These are phyloP conservation scores for Malassezia cuniculi DNA, from an alignment of 1,284 basidiomycete genomes.

Conservation along the genomic window DNA sequence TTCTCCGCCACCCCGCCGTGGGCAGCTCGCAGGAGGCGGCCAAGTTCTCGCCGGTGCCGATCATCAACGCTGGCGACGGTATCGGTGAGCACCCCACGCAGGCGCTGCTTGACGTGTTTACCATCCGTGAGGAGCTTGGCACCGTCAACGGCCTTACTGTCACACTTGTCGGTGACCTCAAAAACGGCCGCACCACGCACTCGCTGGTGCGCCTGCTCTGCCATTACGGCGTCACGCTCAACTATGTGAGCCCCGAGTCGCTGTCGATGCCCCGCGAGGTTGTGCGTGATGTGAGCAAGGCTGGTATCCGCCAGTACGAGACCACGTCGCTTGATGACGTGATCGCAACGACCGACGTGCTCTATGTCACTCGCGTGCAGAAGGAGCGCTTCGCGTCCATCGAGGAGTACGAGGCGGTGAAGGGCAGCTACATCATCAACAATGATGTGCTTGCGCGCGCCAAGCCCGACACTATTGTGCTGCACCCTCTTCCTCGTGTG, in stretches of 20 bases:
- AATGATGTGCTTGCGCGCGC: conserved; percentile 80
- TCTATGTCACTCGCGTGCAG: conserved; percentile 92
- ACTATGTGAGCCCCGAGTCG: conserved; percentile 85
- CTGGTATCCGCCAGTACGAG: conserved; percentile 57
- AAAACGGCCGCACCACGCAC: conserved; percentile 96
- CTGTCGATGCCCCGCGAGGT: conserved; percentile 82
- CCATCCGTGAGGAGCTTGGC: conserved; percentile 92
- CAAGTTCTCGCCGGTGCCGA: conserved; percentile 84
- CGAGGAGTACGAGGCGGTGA: conserved; percentile 76
- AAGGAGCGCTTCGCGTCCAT: conserved; percentile 79
- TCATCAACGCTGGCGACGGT: conserved; percentile 94
- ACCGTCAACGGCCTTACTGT: conserved; percentile 93
- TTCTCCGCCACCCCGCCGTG: conserved; percentile 82
- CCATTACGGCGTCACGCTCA: conserved; percentile 71
- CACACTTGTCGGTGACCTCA: conserved; percentile 82
- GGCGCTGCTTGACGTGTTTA: conserved; percentile 68
- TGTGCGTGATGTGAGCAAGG: conserved; percentile 54
- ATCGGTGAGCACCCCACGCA: conserved; percentile 96
- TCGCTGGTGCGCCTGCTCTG: conserved; percentile 82
- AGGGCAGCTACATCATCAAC: conserved; percentile 84
- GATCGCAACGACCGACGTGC: conserved; percentile 80
- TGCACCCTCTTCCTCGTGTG: conserved; percentile 89
- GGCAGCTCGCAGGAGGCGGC: conserved; percentile 63
- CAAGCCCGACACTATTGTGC: conserved; percentile 92
- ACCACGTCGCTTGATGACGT: conserved; percentile 80